Evolutionary conservation across 2,329 filamentous ascomycete genomes (phyloP).

Genomic region (Trichoderma sp.): DNA sequence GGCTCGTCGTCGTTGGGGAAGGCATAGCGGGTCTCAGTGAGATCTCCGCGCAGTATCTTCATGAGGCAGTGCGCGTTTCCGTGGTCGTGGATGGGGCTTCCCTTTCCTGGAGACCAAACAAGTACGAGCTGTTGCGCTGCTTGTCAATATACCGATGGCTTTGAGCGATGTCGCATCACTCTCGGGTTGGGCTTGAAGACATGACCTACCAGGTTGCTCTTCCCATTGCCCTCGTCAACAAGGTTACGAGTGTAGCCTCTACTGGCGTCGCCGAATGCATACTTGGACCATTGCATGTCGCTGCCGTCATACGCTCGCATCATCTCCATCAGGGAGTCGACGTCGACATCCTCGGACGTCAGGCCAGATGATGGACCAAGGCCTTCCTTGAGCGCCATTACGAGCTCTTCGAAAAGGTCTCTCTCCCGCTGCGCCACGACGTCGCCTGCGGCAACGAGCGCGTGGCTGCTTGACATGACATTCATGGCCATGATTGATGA

Average conservation of each 20-base stretch:
- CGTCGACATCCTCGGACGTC: constrained; percentile 78
- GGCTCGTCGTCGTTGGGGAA: constrained; percentile 60
- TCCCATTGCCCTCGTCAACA: constrained; percentile 84
- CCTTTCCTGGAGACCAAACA: constrained; percentile 84
- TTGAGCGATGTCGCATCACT: neutral
- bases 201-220: constrained; percentile 66
- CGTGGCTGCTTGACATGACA: constrained; percentile 34
- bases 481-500: constrained; percentile 41
- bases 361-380: constrained; percentile 81
- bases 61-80: constrained; percentile 90
- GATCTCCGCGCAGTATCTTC: constrained; percentile 77
- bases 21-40: constrained; percentile 80
- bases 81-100: constrained; percentile 85
- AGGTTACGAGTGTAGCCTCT: constrained; percentile 83
- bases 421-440: constrained; percentile 28
- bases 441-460: constrained; percentile 29
- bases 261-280: constrained; percentile 70
- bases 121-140: constrained; percentile 66
- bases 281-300: constrained; percentile 70
- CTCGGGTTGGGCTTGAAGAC: neutral
- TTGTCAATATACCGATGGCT: constrained; percentile 26
- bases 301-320: constrained; percentile 75
- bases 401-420: constrained; percentile 67
- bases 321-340: constrained; percentile 66
- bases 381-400: constrained; percentile 69